Evolutionary conservation across 192 early-diverging fungal genomes (phyloP), one percentile per base, ranked within the genome.

Genomic region (Coemansia sp.): DNA sequence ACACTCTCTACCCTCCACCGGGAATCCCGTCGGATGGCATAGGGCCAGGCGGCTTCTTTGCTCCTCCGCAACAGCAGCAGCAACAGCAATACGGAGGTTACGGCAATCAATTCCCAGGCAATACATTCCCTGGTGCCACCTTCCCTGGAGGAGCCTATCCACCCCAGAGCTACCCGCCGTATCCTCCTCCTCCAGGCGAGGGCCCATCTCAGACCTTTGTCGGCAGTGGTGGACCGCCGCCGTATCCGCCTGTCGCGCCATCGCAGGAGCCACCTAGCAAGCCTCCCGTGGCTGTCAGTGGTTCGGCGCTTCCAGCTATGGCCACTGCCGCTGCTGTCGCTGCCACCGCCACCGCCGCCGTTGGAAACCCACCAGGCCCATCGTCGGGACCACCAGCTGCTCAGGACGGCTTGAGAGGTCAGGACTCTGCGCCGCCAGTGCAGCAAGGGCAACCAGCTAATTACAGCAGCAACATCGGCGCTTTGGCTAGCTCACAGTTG

Each of bases 41-140:
- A 36, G 77, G 77, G 8, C 77, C 77, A 0, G 77, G 72, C 6
- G 73, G 78, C 22, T 71, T 71, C 49, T 71, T 71, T 71, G 69
- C 69, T 15, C 69, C 69, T 20, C 60, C 59, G 36, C 69, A 27
- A 29, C 60, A 42, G 24, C 24, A 24, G 18, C 60, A 42, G 31
- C 60, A 71, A 12, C 63, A 52, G 36, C 57, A 62, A 2, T 64
- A 38, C 16, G 62, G 68, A 18, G 68, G 60, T 33, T 7, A 31
- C 6, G 55, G 55, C 31, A 16, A 24, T 0, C 29, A 18, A 33
- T 36, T 34, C 16, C 55, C 55, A 59, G 31, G 31, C 55, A 5
- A 13, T 16, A 36, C 55, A 33, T 59, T 36, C 33, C 24, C 27
- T 0, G 52, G 52, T 12, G 52, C 24, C 9, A 13, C 27, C 12